phyloP scores from a whole-genome alignment of 192 early-diverging fungal genomes.

The Coemansia sp. region DNA sequence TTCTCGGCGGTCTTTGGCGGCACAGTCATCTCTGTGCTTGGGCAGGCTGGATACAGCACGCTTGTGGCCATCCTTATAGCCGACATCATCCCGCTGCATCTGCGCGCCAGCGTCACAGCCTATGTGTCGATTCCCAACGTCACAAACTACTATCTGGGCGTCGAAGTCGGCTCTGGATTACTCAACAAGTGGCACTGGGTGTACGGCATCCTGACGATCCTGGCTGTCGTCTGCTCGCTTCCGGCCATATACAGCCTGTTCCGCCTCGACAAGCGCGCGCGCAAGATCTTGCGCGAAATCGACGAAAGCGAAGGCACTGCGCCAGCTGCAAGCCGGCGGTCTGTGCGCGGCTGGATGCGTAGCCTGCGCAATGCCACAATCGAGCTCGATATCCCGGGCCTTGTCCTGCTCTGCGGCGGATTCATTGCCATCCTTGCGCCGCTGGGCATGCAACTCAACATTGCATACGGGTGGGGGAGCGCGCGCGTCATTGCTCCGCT shows the following conservation, averaged over 20 bases:
- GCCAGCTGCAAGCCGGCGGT: background rate
- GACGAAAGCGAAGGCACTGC: background rate
- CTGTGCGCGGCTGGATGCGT: background rate
- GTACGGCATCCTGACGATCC: constrained; percentile 39
- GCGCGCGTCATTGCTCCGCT: constrained; percentile 56
- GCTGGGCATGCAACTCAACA: constrained; percentile 49
- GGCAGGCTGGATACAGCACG: constrained; percentile 43
- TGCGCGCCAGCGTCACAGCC: constrained; percentile 34
- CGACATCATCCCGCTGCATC: constrained; percentile 44
- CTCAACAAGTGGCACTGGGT: constrained; percentile 46
- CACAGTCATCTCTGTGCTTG: constrained; percentile 45
- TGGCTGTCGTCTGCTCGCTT: constrained; percentile 39
- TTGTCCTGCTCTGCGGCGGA: constrained; percentile 41
- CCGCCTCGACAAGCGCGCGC: constrained; percentile 30
- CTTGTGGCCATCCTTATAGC: constrained; percentile 46
- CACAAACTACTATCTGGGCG: constrained; percentile 51
- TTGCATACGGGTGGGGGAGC: constrained; percentile 59
- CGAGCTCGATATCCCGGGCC: constrained; percentile 42
- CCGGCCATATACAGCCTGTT: constrained; percentile 28
- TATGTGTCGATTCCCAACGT: constrained; percentile 44
- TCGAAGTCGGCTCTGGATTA: constrained; percentile 37
- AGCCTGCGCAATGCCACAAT: constrained; percentile 13
- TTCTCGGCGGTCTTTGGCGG: constrained; percentile 45
- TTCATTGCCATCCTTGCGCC: constrained; percentile 45
- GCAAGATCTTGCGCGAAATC: constrained; percentile 17